These are phyloP conservation scores for Paramecium sexaurelia DNA, from an alignment of 73 alveolate species.

Conservation along the genomic window DNA sequence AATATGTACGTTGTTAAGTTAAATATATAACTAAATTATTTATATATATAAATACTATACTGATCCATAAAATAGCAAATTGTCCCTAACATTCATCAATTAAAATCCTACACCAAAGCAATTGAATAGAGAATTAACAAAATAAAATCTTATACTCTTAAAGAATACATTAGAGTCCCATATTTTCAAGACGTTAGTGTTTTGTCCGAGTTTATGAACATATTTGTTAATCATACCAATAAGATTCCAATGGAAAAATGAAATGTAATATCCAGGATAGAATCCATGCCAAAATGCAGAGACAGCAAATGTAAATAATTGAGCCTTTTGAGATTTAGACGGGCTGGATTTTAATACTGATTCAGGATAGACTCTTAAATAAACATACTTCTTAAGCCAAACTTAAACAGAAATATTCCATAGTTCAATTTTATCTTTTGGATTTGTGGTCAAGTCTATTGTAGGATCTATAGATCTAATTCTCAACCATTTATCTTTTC, in stretches of 20 bases:
- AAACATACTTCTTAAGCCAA: conserved; percentile 91
- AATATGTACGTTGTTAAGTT: neutral
- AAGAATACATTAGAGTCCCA: conserved; percentile 6
- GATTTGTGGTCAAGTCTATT: conserved; percentile 49
- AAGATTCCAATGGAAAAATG: conserved; percentile 77
- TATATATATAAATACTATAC: neutral
- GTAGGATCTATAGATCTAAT: conserved; percentile 50
- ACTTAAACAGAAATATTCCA: conserved; percentile 91
- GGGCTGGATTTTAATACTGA: conserved; percentile 61
- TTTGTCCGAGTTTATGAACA: neutral
- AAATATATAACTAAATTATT: neutral
- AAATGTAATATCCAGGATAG: conserved; percentile 90
- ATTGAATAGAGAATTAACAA: conserved; percentile 34
- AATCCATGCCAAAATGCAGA: conserved; percentile 99
- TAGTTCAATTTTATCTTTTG: conserved; percentile 74
- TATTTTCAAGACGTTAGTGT: neutral
- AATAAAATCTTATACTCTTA: neutral
- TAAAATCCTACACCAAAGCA: conserved; percentile 60
- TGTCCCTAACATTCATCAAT: neutral
- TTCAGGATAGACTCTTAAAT: conserved; percentile 77
- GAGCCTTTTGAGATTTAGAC: conserved; percentile 68
- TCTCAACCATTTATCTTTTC: conserved; percentile 56
- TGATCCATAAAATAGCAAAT: conserved; percentile 16
- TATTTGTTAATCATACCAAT: neutral
- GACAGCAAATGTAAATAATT: conserved; percentile 78